Base-by-base conservation (phyloP, 257 asterid genomes). In the Catharanthus roseus region DNA sequence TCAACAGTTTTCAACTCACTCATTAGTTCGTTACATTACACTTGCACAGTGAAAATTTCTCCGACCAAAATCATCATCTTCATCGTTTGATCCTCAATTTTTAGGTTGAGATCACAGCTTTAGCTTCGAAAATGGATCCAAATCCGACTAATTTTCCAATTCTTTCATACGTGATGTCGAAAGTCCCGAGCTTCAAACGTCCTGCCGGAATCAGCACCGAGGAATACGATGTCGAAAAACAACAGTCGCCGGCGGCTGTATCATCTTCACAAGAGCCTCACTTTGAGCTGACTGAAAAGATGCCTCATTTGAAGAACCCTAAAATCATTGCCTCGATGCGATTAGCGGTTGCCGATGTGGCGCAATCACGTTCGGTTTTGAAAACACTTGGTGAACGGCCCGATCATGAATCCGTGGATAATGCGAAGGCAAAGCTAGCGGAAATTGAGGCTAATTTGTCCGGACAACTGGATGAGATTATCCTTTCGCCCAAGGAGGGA, bases 401-500 rank as follows among this genome's bases (percentile, higher is more conserved):
- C 67, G 96, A 88, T 78, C 99, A 95, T 80, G 99, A 95, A 89
- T 63, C 87, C 10, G 87, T 95, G 24, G 99, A 95, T 73, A 56
- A 51, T 21, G 97, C 99, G 6, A 84, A 86, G 68, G 50, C 81
- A 61, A 84, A 81, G 68, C 57, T 95, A 45, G 74, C 89, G 6
- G 96, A 91, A 72, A 76, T 93, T 34, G 88, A 82, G 2, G 85
- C 79, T 1, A 75, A 77, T 1, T 67, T 89, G 62, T 72, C 84
- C 16, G 73, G 49, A 44, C 77, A 70, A 18, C 41, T 86, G n/a
- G 88, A 71, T 61, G 90, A 73, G 61, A 74, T 83, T 29, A 76
- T 75, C 0, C 58, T 83, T 18, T 67, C 85, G 39, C 79, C 85
- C 28, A 74, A 65, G 44, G 71, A 28, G 15, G 74, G n/a, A 44